phyloP scores from a whole-genome alignment of 768 basidiomycete species.

The Naganishia vishniacii region DNA sequence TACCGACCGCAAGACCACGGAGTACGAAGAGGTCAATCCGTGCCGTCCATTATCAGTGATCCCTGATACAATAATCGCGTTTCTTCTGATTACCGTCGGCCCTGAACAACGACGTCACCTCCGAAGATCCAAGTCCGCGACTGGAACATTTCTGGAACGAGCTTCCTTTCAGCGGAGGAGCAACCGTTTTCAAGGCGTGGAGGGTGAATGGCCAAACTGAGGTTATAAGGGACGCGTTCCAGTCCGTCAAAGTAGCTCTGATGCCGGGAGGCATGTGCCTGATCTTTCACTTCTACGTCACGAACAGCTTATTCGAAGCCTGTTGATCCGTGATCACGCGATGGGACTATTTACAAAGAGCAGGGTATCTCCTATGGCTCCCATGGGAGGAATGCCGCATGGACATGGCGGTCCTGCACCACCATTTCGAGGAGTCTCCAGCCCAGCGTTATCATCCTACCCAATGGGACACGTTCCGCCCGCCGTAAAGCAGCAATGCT shows the following conservation, averaged over 20 bases:
- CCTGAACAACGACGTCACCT: too few species aligned
- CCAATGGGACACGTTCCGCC: constrained; percentile 1
- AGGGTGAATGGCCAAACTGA: too few species aligned
- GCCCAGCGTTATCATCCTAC: neutral
- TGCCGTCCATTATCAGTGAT: too few species aligned
- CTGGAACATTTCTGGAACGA: neutral
- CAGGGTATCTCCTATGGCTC: neutral
- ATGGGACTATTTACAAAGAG: constrained; percentile 3
- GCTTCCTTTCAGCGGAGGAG: neutral
- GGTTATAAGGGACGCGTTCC: too few species aligned
- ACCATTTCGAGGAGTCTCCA: constrained; percentile 2
- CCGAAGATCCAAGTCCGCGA: neutral
- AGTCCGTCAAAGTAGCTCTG: too few species aligned
- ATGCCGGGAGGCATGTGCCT: too few species aligned
- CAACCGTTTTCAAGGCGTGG: neutral
- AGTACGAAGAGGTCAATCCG: too few species aligned
- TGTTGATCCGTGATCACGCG: neutral
- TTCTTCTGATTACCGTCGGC: too few species aligned
- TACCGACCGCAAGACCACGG: too few species aligned
- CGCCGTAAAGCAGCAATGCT: neutral
- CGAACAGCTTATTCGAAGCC: too few species aligned
- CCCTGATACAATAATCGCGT: too few species aligned
- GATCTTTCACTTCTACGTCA: too few species aligned
- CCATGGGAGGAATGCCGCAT: neutral
- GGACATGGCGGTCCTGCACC: neutral